Percentiles rank a stretch among this genome's conserved stretches.
These are phyloP conservation scores for Flaveria trinervia DNA, from an alignment of 129 eudicot species.

Conservation along the genomic window DNA sequence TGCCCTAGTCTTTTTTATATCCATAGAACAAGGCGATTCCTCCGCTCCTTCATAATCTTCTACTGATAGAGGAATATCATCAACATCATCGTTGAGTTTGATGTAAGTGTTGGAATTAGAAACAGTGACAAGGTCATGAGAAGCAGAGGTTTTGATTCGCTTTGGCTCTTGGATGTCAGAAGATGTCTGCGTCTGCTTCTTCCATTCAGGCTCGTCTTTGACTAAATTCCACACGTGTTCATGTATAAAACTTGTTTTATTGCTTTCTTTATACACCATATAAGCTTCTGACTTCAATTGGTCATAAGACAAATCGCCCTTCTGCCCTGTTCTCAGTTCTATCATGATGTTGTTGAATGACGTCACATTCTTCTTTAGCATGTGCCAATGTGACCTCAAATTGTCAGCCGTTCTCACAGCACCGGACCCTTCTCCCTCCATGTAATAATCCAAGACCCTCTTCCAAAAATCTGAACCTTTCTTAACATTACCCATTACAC, in stretches of 20 bases:
- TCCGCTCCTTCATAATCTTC: background rate
- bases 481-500: background rate
- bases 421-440: background rate
- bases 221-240: slow-evolving; percentile 14
- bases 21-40: background rate
- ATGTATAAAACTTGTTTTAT: background rate
- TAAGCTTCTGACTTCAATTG: background rate
- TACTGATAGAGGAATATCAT: background rate
- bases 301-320: background rate
- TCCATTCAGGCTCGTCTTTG: slow-evolving; percentile 6
- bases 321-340: background rate
- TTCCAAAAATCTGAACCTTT: slow-evolving; percentile 1
- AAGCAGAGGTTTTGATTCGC: background rate
- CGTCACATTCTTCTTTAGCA: background rate
- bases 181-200: background rate
- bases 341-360: slow-evolving; percentile 1
- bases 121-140: background rate
- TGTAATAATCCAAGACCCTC: background rate
- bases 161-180: background rate
- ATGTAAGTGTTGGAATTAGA: background rate
- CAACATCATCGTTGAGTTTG: background rate
- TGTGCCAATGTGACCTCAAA: slow-evolving; percentile 7
- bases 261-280: background rate
- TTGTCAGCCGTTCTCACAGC: slow-evolving; percentile 10
- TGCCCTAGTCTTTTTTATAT: background rate